Conservation (phyloP, 2,329 filamentous ascomycete species). For the Trichophyton rubrum region DNA sequence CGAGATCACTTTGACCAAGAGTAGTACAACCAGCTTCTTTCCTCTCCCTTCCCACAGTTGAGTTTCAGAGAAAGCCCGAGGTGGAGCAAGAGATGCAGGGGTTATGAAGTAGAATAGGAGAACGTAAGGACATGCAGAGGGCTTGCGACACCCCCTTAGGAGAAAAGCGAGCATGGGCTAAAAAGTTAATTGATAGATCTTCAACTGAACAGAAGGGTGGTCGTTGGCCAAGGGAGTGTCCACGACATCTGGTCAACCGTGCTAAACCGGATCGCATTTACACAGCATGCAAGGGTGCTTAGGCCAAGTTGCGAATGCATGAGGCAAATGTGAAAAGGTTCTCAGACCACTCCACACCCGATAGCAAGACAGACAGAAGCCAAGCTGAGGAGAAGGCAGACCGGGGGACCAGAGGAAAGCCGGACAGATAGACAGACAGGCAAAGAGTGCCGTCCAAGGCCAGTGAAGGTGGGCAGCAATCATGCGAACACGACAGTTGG, state of each 20-base stretch:
- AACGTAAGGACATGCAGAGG: conserved; percentile 1
- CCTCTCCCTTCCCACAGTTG: not conserved
- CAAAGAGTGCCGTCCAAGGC: not conserved
- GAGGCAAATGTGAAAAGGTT: not conserved
- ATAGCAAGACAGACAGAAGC: not conserved
- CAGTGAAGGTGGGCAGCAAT: not conserved
- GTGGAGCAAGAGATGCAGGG: conserved; percentile 8
- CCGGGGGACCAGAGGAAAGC: not conserved
- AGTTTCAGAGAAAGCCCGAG: conserved; percentile 3
- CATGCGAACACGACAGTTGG: not conserved
- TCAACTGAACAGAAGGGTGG: conserved; percentile 18
- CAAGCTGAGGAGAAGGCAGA: conserved; percentile 1
- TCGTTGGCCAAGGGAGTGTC: conserved; percentile 19
- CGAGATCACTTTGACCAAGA: conserved; percentile 4
- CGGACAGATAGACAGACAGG: not conserved
- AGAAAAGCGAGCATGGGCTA: conserved; percentile 2
- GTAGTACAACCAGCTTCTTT: conserved; percentile 24
- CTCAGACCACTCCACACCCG: not conserved
- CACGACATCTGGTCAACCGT: conserved; percentile 23
- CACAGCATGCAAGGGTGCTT: conserved; percentile 5
- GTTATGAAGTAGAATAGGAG: conserved; percentile 7
- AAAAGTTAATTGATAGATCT: conserved; percentile 6
- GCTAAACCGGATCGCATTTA: conserved; percentile 10
- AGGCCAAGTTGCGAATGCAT: conserved; percentile 1
- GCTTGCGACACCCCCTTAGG: conserved; percentile 5